Base-by-base conservation (phyloP, 768 basidiomycete species). In the Lactarius evosmus region DNA sequence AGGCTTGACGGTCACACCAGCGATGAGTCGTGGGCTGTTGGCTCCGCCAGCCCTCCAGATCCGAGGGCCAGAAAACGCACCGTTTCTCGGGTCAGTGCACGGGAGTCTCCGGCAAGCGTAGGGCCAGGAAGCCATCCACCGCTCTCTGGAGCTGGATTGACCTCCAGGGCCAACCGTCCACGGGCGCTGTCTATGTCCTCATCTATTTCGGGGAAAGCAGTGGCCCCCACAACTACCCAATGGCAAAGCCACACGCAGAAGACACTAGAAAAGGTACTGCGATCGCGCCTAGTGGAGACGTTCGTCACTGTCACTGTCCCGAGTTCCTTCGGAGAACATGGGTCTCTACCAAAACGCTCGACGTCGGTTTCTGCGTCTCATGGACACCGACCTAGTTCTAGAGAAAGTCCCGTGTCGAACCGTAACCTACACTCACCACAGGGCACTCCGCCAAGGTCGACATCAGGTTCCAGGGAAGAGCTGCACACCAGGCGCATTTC, bases 211-310 rank as follows among this genome's bases (percentile, higher is more conserved):
- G 58, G 40, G 22, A 65, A 56, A 9, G 65, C 61, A 51, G 53
- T 19, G 27, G 38, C 59, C 70, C 49, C 71, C 69, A 66, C 74
- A 73, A 56, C 72, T 71, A 40, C 67, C 73, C 14, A 82, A 53
- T 75, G 82, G 60, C 79, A 79, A 17, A 85, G 86, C 69, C 80
- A 87, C 64, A 88, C 89, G 4, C 91, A 93, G 70, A 75, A 75
- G 32, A 81, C 79, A 8, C 76, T 93, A 51, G 89, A 93, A 76
- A 87, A 80, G 68, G 82, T 91, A 16, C 79, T 93, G 12, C 76
- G 78, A 59, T 86, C 90, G 36, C 84, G 91, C 54, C 77, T 93
- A 33, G 85, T 93, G 27, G 89, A 92, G 74, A 90, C 91, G 0
- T 90, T 91, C 69, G 74, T 93, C 60, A 80, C 84, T 16, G 73